Base-by-base conservation (phyloP, 768 basidiomycete genomes). In the Pleurotus cornucopiae region DNA sequence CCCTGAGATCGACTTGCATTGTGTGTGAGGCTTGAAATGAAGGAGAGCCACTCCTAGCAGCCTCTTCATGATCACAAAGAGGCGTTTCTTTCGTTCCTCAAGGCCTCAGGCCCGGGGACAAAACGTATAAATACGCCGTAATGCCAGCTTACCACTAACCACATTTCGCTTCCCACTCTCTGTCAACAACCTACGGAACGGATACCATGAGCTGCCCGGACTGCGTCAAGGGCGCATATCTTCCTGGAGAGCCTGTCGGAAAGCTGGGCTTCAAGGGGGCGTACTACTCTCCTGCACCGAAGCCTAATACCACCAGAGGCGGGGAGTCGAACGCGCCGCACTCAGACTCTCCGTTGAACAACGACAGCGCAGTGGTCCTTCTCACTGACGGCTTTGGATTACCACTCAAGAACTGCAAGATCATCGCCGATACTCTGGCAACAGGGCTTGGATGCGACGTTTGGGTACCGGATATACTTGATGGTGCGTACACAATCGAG, bases 381-480 rank as follows among this genome's bases (percentile, higher is more conserved):
- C 67, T 83, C 46, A 81, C 78, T 0, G 82, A 85, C 54, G 73
- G 71, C n/a, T 85, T 82, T 61, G 83, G 81, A 1, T 67, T 83
- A 1, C 68, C 73, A 4, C 61, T 83, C 37, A 68, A 71, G 12
- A 84, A 85, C 57, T 72, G 65, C 62, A 82, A 79, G 63, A 70
- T 85, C 49, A 68, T 83, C 1, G 81, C 81, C 2, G 81, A 84
- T 66, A 65, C 65, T 30, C 66, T 80, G 14, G 73, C 79, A 7
- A 67, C 73, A 55, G 53, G 67, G 6, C 59, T 83, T 23, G 68
- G 66, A 3, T 78, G 80, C 55, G 83, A 84, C 61, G 82, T 82
- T 21, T 84, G 80, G 78, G 71, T 78, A 53, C 82, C 82, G 5
- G 84, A 84, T 65, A 57, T 79, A 39, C 84, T 84, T 59, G 64